These are phyloP conservation scores for Beauveria medogensis DNA, from an alignment of 2,329 filamentous ascomycete species.

Conservation along the genomic window DNA sequence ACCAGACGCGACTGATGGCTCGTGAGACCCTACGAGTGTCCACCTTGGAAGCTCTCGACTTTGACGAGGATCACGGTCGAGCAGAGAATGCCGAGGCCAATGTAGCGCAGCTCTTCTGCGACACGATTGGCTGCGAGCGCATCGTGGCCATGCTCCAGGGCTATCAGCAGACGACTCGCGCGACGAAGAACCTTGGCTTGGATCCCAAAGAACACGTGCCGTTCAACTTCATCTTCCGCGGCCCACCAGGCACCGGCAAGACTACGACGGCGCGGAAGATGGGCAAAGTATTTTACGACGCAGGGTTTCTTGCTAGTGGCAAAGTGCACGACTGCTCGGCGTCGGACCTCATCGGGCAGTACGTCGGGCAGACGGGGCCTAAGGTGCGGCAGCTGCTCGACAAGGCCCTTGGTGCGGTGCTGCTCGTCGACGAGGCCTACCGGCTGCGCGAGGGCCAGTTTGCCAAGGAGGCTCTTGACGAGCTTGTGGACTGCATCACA, in stretches of 20 bases:
- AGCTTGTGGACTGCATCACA: constrained; percentile 42
- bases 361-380: constrained; percentile 60
- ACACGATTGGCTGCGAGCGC: constrained; percentile 48
- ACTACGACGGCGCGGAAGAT: constrained; percentile 66
- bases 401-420: constrained; percentile 53
- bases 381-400: constrained; percentile 54
- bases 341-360: constrained; percentile 60
- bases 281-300: constrained; percentile 67
- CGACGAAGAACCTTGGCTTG: constrained; percentile 19
- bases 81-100: constrained; percentile 33
- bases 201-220: constrained; percentile 39
- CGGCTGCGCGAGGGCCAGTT: constrained; percentile 49
- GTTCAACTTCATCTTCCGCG: constrained; percentile 62
- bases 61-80: constrained; percentile 56
- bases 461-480: constrained; percentile 47
- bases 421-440: constrained; percentile 69
- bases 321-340: constrained; percentile 61
- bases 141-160: constrained; percentile 45
- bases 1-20: constrained; percentile 22
- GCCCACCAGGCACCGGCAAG: constrained; percentile 62
- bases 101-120: constrained; percentile 46
- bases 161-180: constrained; percentile 40
- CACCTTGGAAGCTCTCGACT: constrained; percentile 67
- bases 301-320: constrained; percentile 54
- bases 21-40: constrained; percentile 32